Conservation (phyloP, 345 rosid genomes). For the Euclidium syriacum region DNA sequence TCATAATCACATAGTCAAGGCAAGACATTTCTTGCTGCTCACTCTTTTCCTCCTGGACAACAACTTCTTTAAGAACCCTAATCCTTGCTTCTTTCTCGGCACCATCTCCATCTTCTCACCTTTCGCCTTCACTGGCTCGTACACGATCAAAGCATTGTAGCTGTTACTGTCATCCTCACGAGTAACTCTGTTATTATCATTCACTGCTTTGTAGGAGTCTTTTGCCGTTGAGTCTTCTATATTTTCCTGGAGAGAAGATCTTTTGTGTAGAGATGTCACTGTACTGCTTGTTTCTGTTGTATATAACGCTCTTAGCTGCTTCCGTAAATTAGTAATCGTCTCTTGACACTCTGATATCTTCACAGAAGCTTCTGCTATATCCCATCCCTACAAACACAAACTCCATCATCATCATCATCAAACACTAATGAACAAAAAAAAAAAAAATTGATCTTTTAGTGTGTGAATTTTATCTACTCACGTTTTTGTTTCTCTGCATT, state of each 20-base stretch:
- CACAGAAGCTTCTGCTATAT: slow-evolving; percentile 61
- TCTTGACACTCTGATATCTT: slow-evolving; percentile 91
- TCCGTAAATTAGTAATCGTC: slow-evolving; percentile 66
- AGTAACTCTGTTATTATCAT: background rate
- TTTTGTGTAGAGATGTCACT: background rate
- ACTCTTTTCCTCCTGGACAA: slow-evolving; percentile 68
- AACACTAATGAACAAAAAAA: background rate
- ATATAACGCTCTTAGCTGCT: slow-evolving; percentile 67
- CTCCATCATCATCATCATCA: background rate
- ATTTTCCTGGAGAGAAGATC: slow-evolving; percentile 17
- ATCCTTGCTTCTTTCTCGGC: slow-evolving; percentile 53
- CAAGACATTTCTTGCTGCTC: slow-evolving; percentile 42
- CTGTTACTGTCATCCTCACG: background rate
- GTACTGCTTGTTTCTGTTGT: slow-evolving; percentile 31
- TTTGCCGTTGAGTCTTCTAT: slow-evolving; percentile 26
- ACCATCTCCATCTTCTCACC: slow-evolving; percentile 35
- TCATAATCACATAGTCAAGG: slow-evolving; percentile 29
- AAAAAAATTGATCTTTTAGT: background rate
- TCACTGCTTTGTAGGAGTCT: slow-evolving; percentile 17
- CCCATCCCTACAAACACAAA: slow-evolving; percentile 53
- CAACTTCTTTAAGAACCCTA: slow-evolving; percentile 58
- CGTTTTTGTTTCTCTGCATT: slow-evolving; percentile 48
- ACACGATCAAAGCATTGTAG: slow-evolving; percentile 22
- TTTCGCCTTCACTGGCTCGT: slow-evolving; percentile 32
- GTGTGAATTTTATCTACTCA: slow-evolving; percentile 33